Conservation (phyloP, 352 stramenopile genomes). For the Pythium sp. region DNA sequence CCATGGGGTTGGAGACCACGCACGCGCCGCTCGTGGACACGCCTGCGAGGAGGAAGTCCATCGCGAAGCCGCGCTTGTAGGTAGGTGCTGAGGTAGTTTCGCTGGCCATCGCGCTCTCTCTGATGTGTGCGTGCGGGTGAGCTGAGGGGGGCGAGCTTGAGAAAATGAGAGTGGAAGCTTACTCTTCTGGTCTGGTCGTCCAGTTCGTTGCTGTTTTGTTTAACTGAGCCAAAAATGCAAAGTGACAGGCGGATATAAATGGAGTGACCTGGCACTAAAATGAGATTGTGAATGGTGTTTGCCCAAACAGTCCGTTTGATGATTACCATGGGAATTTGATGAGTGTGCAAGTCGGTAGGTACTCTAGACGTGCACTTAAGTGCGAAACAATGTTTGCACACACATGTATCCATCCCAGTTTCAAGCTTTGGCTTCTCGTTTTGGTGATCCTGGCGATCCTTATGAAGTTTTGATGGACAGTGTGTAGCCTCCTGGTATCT, state of each 20-base stretch:
- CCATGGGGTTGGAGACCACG: conserved; percentile 87
- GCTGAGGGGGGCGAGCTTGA: conserved; percentile 1
- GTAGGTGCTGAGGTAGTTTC: neutral
- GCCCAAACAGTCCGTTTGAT: neutral
- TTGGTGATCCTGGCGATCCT: neutral
- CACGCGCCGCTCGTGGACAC: conserved; percentile 63
- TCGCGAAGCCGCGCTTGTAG: conserved; percentile 44
- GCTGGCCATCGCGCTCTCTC: conserved; percentile 6
- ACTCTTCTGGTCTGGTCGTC: neutral
- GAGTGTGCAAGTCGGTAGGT: neutral
- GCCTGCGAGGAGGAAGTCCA: conserved; percentile 74
- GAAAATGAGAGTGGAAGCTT: neutral
- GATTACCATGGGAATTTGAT: neutral
- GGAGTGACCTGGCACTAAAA: neutral
- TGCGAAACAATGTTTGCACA: neutral
- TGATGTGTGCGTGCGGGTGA: neutral
- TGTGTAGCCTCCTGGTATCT: neutral
- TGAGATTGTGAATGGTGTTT: neutral
- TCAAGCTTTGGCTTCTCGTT: neutral
- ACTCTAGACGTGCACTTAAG: neutral
- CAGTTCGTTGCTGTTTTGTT: neutral
- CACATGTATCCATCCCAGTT: neutral
- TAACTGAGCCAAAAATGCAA: no score
- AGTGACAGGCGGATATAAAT: neutral
- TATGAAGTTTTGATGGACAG: neutral